Conservation (phyloP, 2,329 filamentous ascomycete genomes). For the Colletotrichum sublineola region DNA sequence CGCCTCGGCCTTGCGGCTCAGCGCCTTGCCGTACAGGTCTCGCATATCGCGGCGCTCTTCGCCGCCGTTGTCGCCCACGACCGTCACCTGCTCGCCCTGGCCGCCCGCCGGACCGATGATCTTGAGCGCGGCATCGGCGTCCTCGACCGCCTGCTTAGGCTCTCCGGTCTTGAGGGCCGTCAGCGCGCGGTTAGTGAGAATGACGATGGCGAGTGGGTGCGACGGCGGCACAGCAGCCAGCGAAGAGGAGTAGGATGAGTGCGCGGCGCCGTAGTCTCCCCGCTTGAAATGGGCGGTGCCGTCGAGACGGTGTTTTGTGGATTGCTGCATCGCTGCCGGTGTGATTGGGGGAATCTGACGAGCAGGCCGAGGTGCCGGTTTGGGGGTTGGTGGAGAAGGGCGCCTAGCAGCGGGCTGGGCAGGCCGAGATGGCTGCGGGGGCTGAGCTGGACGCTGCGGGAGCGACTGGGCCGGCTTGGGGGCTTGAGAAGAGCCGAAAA, state of each 20-base stretch:
- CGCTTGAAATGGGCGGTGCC: conserved; percentile 94
- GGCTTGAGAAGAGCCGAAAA: conserved; percentile 65
- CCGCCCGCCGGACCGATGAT: conserved; percentile 86
- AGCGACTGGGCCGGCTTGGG: conserved; percentile 53
- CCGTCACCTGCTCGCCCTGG: conserved; percentile 81
- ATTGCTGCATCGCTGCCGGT: conserved; percentile 77
- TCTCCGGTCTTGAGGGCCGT: conserved; percentile 93
- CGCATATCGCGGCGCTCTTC: conserved; percentile 85
- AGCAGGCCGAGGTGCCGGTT: conserved; percentile 61
- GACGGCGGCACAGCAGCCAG: conserved; percentile 79
- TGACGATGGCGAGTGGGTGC: conserved; percentile 89
- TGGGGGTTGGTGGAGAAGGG: conserved; percentile 52
- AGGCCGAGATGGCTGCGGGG: conserved; percentile 52
- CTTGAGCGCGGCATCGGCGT: conserved; percentile 83
- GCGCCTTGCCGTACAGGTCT: conserved; percentile 92
- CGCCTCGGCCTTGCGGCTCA: conserved; percentile 95
- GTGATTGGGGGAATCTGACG: conserved; percentile 77
- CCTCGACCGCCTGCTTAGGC: conserved; percentile 85
- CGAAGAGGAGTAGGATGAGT: conserved; percentile 84
- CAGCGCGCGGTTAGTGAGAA: conserved; percentile 91
- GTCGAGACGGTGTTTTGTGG: conserved; percentile 81
- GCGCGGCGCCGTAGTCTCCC: conserved; percentile 90
- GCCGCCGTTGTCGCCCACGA: conserved; percentile 69
- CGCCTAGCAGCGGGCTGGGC: conserved; percentile 50
- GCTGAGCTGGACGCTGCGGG: conserved; percentile 55